phyloP scores from a whole-genome alignment of 2,329 filamentous ascomycete genomes.

The Emericellopsis atlantica region DNA sequence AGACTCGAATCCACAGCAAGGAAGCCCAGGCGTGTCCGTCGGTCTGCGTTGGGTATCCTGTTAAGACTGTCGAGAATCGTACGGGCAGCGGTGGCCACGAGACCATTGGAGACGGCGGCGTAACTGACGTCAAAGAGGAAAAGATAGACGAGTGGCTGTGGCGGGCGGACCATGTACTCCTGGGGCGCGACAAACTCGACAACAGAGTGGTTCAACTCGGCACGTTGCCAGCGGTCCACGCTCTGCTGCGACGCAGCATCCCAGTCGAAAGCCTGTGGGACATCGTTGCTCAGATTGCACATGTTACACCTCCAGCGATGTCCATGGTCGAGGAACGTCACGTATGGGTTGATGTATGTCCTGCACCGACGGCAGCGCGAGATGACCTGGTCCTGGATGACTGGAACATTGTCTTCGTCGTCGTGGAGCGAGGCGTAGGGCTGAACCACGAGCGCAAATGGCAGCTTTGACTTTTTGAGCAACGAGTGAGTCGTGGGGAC shows the following conservation, averaged over 20 bases:
- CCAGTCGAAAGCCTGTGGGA: slow-evolving; percentile 99
- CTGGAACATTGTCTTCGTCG: slow-evolving; percentile 77
- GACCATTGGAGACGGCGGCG: slow-evolving; percentile 75
- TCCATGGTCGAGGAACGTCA: slow-evolving; percentile 90
- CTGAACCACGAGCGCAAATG: slow-evolving; percentile 91
- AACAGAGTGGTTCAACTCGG: slow-evolving; percentile 90
- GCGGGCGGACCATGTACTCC: slow-evolving; percentile 98
- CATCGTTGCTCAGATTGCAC: slow-evolving; percentile 97
- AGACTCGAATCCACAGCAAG: slow-evolving; percentile 89
- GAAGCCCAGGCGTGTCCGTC: slow-evolving; percentile 84
- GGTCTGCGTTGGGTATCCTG: slow-evolving; percentile 94
- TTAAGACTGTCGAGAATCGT: slow-evolving; percentile 93
- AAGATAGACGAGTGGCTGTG: slow-evolving; percentile 87
- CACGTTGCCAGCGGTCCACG: slow-evolving; percentile 81
- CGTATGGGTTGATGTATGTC: slow-evolving; percentile 96
- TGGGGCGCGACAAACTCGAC: slow-evolving; percentile 97
- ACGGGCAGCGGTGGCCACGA: slow-evolving; percentile 82
- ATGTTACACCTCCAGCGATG: slow-evolving; percentile 99
- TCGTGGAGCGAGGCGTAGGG: slow-evolving; percentile 91
- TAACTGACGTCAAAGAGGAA: slow-evolving; percentile 95
- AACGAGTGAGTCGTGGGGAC: slow-evolving; percentile 86
- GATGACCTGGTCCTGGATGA: slow-evolving; percentile 95
- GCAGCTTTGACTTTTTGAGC: slow-evolving; percentile 92
- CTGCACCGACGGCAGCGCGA: slow-evolving; percentile 90
- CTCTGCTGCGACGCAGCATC: slow-evolving; percentile 84